Base-by-base conservation (phyloP, 495 filamentous ascomycete species). In the Daldinia caldariorum region DNA sequence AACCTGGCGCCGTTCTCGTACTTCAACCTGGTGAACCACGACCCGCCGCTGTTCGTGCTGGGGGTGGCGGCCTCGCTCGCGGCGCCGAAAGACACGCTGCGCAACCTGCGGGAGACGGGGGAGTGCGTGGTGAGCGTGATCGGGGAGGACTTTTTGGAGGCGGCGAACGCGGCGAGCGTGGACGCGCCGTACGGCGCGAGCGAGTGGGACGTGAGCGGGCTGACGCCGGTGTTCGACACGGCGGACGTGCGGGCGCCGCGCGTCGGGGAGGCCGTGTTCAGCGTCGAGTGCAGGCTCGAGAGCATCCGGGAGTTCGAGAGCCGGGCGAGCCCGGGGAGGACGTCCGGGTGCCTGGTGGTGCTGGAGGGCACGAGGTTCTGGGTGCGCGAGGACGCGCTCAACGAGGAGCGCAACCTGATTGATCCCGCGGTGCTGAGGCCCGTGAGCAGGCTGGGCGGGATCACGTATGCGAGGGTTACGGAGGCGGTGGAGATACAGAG, bases 1-100 rank as follows among this genome's bases (percentile, higher is more conserved):
- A 98, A 98, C 79, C 85, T 98, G 5, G 91, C 94, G 1, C 94
- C 94, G 0, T 97, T 94, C 82, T 90, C 86, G 68, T 97, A 95
- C 81, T 90, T 92, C 67, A 87, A 92, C 64, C 75, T 97, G 9
- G 85, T 97, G 70, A 89, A 89, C 73, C 92, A 96, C 75, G 94
- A 97, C 77, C 94, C 95, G 2, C 95, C 95, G 0, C 82, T 97
- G 31, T 96, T 98, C 80, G 83, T 85, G n/a, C 80, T 97, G 16
- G 93, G 95, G 6, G 91, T 93, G 75, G 83, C 85, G 0, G 82
- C 82, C 3, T 74, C 83, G 54, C 77, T 87, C 10, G 83, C 84
- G 3, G 61, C 56, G 14, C 78, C 83, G 68, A 97, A 97, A 77
- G 94, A 97, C 74, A 89, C 89, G 18, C 78, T 96, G 66, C 82